Conservation (phyloP, 805 yeast species). For the Nakazawaea wickerhamii region DNA sequence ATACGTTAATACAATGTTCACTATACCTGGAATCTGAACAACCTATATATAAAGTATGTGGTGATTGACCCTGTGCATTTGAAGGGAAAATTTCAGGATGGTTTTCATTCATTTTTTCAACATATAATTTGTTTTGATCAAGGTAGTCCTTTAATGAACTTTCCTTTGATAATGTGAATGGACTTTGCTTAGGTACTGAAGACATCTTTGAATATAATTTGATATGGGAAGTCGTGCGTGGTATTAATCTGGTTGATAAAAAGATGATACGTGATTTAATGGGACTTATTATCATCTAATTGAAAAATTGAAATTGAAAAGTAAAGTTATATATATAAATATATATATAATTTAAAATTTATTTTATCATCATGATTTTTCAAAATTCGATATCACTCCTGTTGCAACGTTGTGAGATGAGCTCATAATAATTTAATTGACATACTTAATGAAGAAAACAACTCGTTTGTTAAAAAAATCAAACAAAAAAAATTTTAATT, state of each 20-base stretch:
- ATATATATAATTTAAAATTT: too few relatives aligned
- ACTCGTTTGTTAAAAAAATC: not conserved
- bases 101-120: slow-evolving; percentile 39
- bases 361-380: too few relatives aligned
- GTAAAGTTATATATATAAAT: too few relatives aligned
- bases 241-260: not conserved
- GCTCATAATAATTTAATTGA: too few relatives aligned
- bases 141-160: slow-evolving; percentile 46
- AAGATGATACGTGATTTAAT: too few relatives aligned
- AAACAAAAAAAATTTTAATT: not conserved
- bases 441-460: too few relatives aligned
- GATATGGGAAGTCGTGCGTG: slow-evolving; percentile 4
- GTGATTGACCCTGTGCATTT: slow-evolving; percentile 82
- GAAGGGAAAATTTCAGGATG: slow-evolving; percentile 55
- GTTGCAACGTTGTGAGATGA: too few relatives aligned
- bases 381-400: too few relatives aligned
- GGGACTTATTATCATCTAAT: too few relatives aligned
- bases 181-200: slow-evolving; percentile 11
- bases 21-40: slow-evolving; percentile 91
- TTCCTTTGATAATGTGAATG: slow-evolving; percentile 41
- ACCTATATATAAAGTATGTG: slow-evolving; percentile 91
- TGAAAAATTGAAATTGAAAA: too few relatives aligned
- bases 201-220: not conserved
- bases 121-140: slow-evolving; percentile 39
- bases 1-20: slow-evolving; percentile 69